phyloP scores from a whole-genome alignment of 352 stramenopile genomes.

The Phytophthora ramorum region DNA sequence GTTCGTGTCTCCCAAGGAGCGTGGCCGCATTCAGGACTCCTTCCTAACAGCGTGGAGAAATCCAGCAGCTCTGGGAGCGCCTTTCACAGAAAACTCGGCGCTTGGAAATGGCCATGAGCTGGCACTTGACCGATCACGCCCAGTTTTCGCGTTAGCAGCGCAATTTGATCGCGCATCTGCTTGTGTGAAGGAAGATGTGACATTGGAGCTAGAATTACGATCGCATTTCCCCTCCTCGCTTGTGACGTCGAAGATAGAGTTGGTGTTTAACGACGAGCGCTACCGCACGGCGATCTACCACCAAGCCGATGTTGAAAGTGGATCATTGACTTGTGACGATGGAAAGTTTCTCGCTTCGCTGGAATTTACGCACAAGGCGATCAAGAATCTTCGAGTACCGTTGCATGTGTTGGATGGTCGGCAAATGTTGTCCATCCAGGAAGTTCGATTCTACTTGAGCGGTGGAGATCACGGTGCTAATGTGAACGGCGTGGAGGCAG shows the following conservation, averaged over 20 bases:
- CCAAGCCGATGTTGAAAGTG: constrained; percentile 24
- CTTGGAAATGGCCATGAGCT: constrained; percentile 59
- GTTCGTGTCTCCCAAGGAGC: constrained; percentile 66
- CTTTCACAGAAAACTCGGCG: constrained; percentile 48
- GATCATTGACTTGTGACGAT: constrained; percentile 22
- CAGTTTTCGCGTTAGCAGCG: constrained; percentile 54
- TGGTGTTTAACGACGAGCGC: constrained; percentile 79
- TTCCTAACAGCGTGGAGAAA: constrained; percentile 74
- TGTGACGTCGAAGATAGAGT: constrained; percentile 67
- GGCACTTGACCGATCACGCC: constrained; percentile 54
- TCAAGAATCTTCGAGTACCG: constrained; percentile 50
- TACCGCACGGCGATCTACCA: constrained; percentile 76
- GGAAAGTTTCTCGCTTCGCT: constrained; percentile 56
- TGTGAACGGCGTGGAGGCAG: constrained; percentile 10
- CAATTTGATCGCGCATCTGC: constrained; percentile 73
- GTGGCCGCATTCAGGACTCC: constrained; percentile 59
- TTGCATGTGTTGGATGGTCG: constrained; percentile 64
- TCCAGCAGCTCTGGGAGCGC: constrained; percentile 42
- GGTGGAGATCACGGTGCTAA: constrained; percentile 11
- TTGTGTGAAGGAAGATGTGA: constrained; percentile 73
- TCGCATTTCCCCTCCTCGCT: constrained; percentile 66
- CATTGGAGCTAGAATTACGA: constrained; percentile 51
- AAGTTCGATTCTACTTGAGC: constrained; percentile 68
- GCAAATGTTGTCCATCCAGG: constrained; percentile 64
- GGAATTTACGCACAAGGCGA: constrained; percentile 50